Base-by-base conservation (phyloP, 805 yeast species). In the Candida patagonica region DNA sequence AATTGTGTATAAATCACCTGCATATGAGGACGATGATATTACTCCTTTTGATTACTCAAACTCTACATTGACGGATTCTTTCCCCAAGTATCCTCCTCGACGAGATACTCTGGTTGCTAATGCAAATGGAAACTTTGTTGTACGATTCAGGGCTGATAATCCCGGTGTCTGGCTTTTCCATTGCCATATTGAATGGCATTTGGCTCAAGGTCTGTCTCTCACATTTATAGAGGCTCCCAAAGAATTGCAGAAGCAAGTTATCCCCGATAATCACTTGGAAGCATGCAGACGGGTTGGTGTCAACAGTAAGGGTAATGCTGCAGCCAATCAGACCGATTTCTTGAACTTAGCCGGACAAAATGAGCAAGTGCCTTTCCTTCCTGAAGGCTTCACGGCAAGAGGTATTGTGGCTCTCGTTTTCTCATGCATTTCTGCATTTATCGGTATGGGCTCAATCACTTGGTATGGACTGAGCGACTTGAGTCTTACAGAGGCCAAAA, bases 81-180 rank as follows among this genome's bases (percentile, higher is more conserved):
- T 66, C 61, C 92, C 94, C 32, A 75, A 76, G 41, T 66, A 69
- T 53, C 97, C 98, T 46, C 73, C 83, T 78, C 65, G 74, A 44
- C 79, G 98, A 67, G 98, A 92, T 60, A 75, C 82, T 7, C 65
- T 81, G 8, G 80, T 77, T 53, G 84, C 83, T 35, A 73, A 77
- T 57, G 87, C 94, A 21, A 83, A 83, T 57, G 87, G 96, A 1
- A 79, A 84, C 66, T 72, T 87, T 55, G 88, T 85, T 24, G 56
- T 89, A 47, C 75, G 97, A 59, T 89, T 87, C 71, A 75, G 73
- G 56, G 94, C 97, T 40, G 79, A 82, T 59, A 92, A 92, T 62
- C 98, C 97, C 24, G 98, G 98, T 68, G 88, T 88, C 32, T 89
- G 97, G 98, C 75, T 79, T 62, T 92, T 92, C 94, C 98, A 89